Base-by-base conservation (phyloP, 1,284 basidiomycete genomes). In the Clitocybe nebularis region DNA sequence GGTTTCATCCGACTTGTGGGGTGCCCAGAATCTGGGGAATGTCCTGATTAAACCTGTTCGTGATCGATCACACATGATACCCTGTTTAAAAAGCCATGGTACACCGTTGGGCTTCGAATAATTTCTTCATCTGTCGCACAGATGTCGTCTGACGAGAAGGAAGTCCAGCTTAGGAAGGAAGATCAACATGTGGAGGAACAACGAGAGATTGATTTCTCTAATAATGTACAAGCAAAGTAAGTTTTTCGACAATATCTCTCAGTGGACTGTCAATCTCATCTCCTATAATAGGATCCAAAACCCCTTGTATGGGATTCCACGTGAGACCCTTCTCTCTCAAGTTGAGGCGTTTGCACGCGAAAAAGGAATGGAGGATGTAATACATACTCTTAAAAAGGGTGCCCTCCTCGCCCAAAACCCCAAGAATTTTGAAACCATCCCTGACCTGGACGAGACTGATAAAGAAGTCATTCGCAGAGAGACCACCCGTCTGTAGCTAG, bases 341-440 rank as follows among this genome's bases (percentile, higher is more conserved):
- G 77, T 75, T 19, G 69, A 74, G 24, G 50, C 55, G 9, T 81
- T 74, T 46, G 67, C 71, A 13, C 53, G 57, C 13, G 68, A 75
- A 43, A 63, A 72, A 39, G 71, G 66, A 9, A 56, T 80, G 36
- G 61, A 63, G 11, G 72, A 79, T 26, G 66, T 74, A 16, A 45
- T 63, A 7, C 63, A 67, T 3, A 42, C 73, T 4, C 71, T 82
- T 41, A 59, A 63, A 48, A 74, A 74, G 48, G 83, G 72, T 11
- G 81, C 81, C 1, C 59, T 84, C 1, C 63, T 84, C 25, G 81
- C 82, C 0, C 79, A 79, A 47, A 68, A 72, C 35, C 75, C 74
- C 0, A 59, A 61, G 8, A 59, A 68, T 7, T 84, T 78, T 49
- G 75, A 80, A 45, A 50, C 47, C 4, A 61, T 84, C 17, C 44